Evolutionary conservation across 768 basidiomycete genomes (phyloP).

Genomic region (Mycena amicta): DNA sequence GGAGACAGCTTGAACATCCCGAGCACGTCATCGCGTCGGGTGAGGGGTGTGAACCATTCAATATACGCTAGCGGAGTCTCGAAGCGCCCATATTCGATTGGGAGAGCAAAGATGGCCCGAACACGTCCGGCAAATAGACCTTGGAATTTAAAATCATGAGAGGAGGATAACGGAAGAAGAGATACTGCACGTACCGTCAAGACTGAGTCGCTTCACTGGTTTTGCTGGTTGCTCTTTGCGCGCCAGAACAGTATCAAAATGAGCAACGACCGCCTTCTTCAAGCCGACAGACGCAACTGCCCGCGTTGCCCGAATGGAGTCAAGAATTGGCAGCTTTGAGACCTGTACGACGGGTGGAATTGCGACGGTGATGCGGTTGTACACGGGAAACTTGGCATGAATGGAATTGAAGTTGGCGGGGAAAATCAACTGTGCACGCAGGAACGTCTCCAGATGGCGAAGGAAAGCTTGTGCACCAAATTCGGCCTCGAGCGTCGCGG

Average conservation of each 20-base stretch:
- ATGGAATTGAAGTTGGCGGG: background rate
- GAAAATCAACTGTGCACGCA: background rate
- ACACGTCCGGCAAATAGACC: background rate
- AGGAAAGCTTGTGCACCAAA: background rate
- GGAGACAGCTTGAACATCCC: no score
- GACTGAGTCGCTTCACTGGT: no score
- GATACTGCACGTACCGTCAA: no score
- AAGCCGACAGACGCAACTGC: background rate
- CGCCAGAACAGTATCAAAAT: no score
- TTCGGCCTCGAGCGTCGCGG: background rate
- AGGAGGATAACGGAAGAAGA: no score
- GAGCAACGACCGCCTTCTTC: conserved; percentile 1
- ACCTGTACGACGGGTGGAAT: no score
- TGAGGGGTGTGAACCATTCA: no score
- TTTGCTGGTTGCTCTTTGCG: background rate
- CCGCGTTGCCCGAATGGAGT: background rate
- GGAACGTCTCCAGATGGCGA: background rate
- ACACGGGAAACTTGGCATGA: background rate
- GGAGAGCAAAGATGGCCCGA: background rate
- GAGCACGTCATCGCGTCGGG: background rate
- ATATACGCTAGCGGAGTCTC: no score
- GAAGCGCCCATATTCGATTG: background rate
- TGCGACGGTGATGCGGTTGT: no score
- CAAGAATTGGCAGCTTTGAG: background rate
- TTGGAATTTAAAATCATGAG: no score